Evolutionary conservation across 805 yeast species (phyloP).

Genomic region (Pichia nakasei): DNA sequence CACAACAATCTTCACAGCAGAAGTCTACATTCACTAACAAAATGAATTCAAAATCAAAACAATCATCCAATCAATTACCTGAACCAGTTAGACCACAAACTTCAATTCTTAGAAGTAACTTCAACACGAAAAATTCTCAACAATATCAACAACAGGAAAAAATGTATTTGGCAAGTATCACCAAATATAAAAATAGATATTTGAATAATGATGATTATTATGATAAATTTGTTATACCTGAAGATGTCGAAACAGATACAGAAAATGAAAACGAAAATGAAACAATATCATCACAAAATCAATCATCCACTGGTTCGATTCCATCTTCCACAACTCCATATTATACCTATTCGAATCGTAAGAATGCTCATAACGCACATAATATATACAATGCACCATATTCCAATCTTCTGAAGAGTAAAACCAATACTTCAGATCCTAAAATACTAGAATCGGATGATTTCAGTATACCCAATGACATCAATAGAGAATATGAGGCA

Average conservation of each 20-base stretch:
- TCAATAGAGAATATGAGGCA: slow-evolving; percentile 21
- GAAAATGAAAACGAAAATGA: neutral
- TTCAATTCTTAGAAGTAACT: slow-evolving; percentile 24
- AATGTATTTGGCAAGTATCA: slow-evolving; percentile 40
- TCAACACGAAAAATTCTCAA: slow-evolving; percentile 26
- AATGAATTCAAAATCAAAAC: slow-evolving; percentile 2
- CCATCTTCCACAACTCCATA: too few species aligned
- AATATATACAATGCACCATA: neutral
- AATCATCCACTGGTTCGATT: too few species aligned
- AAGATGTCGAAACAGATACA: slow-evolving; percentile 22
- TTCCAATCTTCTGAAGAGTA: neutral
- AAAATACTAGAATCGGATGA: slow-evolving; percentile 6
- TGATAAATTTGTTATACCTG: slow-evolving; percentile 36
- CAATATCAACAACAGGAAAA: slow-evolving; percentile 47
- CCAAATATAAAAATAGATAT: slow-evolving; percentile 24
- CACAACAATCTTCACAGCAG: neutral
- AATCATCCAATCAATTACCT: slow-evolving; percentile 1
- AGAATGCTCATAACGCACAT: too few species aligned
- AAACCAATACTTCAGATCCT: slow-evolving; percentile 2
- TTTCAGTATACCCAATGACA: slow-evolving; percentile 7
- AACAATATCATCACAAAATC: neutral
- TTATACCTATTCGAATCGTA: too few species aligned
- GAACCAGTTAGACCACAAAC: slow-evolving; percentile 21
- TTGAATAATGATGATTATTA: slow-evolving; percentile 42
- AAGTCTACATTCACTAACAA: slow-evolving; percentile 6